phyloP scores from a whole-genome alignment of 164 flowering plant genomes.

The Houttuynia cordata region DNA sequence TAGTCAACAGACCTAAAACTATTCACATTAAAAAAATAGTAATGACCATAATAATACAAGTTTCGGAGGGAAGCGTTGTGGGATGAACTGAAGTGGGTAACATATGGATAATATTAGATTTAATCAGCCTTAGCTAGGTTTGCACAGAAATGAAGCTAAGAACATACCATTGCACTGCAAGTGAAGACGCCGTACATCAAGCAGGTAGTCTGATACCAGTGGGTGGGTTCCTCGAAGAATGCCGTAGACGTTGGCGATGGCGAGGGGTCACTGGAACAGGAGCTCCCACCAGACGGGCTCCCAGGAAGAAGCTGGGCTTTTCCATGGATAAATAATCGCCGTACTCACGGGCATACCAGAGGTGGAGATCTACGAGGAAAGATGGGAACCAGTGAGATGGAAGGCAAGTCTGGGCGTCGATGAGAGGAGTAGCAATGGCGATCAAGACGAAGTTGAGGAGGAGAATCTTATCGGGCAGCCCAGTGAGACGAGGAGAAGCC shows the following conservation, averaged over 20 bases:
- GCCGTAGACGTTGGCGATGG: constrained; percentile 39
- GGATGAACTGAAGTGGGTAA: background rate
- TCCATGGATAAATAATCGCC: constrained; percentile 48
- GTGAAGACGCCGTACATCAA: constrained; percentile 57
- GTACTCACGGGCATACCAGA: constrained; percentile 28
- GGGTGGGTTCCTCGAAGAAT: constrained; percentile 21
- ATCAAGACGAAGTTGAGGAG: constrained; percentile 41
- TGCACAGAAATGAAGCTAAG: background rate
- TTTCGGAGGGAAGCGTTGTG: background rate
- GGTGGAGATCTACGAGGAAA: constrained; percentile 29
- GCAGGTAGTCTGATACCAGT: constrained; percentile 53
- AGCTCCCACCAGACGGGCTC: constrained; percentile 48
- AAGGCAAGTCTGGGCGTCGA: constrained; percentile 46
- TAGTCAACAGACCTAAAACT: too few species aligned
- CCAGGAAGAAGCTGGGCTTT: constrained; percentile 60
- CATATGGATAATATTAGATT: background rate
- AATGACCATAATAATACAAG: background rate
- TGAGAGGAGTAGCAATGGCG: constrained; percentile 34
- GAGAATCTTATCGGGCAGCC: constrained; percentile 30
- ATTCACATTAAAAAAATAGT: background rate
- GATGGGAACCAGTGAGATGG: constrained; percentile 35
- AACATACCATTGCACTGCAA: constrained; percentile 40
- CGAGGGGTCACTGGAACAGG: constrained; percentile 59
- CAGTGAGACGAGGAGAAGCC: constrained; percentile 5
- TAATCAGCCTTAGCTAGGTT: too few species aligned